phyloP scores from a whole-genome alignment of 805 yeast genomes.

The Dipodascopsis uninucleata region DNA sequence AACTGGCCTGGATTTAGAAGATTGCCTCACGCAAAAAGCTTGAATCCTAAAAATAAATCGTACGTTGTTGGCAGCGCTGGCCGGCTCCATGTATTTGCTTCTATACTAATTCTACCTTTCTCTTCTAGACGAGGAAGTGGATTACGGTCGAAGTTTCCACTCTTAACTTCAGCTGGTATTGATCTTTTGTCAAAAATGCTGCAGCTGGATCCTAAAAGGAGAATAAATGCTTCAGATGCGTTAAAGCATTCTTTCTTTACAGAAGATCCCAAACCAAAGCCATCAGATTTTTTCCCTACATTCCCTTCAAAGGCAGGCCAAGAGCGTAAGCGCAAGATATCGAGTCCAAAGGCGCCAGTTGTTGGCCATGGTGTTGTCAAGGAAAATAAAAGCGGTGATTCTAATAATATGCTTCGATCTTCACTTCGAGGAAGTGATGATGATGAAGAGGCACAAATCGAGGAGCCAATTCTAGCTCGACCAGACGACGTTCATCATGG shows the following conservation, averaged over 20 bases:
- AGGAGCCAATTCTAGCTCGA: slow-evolving; percentile 1
- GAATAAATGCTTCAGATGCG: slow-evolving; percentile 48
- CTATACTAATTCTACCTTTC: slow-evolving; percentile 1
- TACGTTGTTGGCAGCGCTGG: slow-evolving; percentile 37
- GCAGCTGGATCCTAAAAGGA: slow-evolving; percentile 42
- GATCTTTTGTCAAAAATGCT: slow-evolving; percentile 42
- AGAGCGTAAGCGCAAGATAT: background rate
- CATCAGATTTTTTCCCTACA: slow-evolving; percentile 30
- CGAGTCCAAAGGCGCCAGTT: slow-evolving; percentile 20
- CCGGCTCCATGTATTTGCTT: no score
- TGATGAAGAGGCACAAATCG: background rate
- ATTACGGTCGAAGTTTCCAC: slow-evolving; percentile 18
- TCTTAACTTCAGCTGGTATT: slow-evolving; percentile 24
- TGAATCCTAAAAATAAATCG: slow-evolving; percentile 29
- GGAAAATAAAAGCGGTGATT: background rate
- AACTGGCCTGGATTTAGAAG: slow-evolving; percentile 27
- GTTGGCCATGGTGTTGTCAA: slow-evolving; percentile 10
- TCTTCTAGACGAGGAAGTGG: background rate
- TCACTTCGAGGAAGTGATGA: no score
- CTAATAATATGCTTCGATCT: no score
- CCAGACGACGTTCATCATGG: slow-evolving; percentile 9
- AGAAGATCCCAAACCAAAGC: slow-evolving; percentile 43
- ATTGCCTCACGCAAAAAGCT: slow-evolving; percentile 39
- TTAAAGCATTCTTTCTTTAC: slow-evolving; percentile 43
- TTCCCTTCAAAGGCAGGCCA: slow-evolving; percentile 29